phyloP scores from a whole-genome alignment of 805 yeast genomes.

The Millerozyma miso region DNA sequence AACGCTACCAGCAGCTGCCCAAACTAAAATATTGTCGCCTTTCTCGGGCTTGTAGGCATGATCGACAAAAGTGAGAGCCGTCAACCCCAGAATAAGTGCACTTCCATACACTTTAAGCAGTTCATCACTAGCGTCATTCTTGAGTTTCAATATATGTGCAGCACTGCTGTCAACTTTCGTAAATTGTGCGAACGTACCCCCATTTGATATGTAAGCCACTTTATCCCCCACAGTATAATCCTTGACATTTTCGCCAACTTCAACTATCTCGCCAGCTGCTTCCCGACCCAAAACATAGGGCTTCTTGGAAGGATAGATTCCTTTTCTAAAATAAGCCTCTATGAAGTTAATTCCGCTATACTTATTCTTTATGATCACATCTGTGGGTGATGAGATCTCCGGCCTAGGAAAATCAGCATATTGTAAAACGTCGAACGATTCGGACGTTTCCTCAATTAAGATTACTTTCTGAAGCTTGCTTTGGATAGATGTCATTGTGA shows the following conservation, averaged over 20 bases:
- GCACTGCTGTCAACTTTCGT: constrained; percentile 41
- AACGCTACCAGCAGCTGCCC: constrained; percentile 97
- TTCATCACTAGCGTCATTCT: constrained; percentile 44
- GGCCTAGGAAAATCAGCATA: constrained; percentile 61
- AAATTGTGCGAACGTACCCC: constrained; percentile 67
- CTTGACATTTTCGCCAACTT: constrained; percentile 56
- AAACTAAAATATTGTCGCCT: constrained; percentile 70
- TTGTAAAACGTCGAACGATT: constrained; percentile 51
- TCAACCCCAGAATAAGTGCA: constrained; percentile 64
- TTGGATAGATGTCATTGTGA: neutral
- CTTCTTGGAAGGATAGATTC: constrained; percentile 56
- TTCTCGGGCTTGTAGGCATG: constrained; percentile 64
- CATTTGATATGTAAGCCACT: constrained; percentile 51
- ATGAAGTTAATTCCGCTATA: constrained; percentile 81
- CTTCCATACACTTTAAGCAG: constrained; percentile 56
- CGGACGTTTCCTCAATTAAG: constrained; percentile 51
- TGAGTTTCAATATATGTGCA: constrained; percentile 45
- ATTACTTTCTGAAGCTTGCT: constrained; percentile 49
- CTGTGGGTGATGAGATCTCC: constrained; percentile 41
- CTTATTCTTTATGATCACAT: constrained; percentile 66
- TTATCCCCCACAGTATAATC: constrained; percentile 63
- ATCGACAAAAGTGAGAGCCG: constrained; percentile 66
- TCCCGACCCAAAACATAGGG: constrained; percentile 75
- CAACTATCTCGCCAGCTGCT: constrained; percentile 66
- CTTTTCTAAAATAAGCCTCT: constrained; percentile 78